Conservation (phyloP, 2,329 filamentous ascomycete genomes). For the Microdochium trichocladiopsis region DNA sequence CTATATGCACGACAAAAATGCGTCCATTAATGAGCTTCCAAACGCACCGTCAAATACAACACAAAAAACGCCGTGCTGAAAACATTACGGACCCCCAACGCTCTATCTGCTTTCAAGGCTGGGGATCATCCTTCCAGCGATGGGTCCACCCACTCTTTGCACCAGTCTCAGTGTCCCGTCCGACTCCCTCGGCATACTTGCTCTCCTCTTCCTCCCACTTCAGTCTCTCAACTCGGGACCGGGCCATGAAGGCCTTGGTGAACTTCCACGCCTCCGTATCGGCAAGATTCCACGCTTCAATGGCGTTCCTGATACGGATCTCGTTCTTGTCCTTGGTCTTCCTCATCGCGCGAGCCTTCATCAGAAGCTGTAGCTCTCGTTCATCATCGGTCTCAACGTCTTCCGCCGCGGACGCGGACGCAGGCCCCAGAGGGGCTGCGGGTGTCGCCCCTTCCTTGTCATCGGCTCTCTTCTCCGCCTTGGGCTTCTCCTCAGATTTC, state of each 20-base stretch:
- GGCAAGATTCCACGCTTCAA: conserved; percentile 63
- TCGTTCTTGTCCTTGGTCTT: conserved; percentile 33
- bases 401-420: conserved; percentile 38
- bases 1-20: no score
- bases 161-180: conserved; percentile 33
- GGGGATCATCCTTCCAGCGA: conserved; percentile 26
- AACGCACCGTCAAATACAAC: background rate
- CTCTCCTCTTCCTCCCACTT: conserved; percentile 67
- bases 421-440: conserved; percentile 48
- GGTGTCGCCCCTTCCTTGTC: conserved; percentile 38
- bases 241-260: conserved; percentile 58
- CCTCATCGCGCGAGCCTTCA: conserved; percentile 42
- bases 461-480: background rate
- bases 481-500: conserved; percentile 7
- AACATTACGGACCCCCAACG: background rate
- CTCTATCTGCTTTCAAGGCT: conserved; percentile 1
- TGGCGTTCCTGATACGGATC: conserved; percentile 39
- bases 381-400: conserved; percentile 38
- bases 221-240: conserved; percentile 53
- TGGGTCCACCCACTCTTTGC: conserved; percentile 21
- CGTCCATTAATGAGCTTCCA: no score
- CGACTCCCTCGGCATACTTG: conserved; percentile 56
- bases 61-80: background rate
- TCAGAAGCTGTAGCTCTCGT: conserved; percentile 46
- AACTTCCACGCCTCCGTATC: conserved; percentile 77